Evolutionary conservation across 768 basidiomycete species (phyloP).

Genomic region (Trametes coccinea): DNA sequence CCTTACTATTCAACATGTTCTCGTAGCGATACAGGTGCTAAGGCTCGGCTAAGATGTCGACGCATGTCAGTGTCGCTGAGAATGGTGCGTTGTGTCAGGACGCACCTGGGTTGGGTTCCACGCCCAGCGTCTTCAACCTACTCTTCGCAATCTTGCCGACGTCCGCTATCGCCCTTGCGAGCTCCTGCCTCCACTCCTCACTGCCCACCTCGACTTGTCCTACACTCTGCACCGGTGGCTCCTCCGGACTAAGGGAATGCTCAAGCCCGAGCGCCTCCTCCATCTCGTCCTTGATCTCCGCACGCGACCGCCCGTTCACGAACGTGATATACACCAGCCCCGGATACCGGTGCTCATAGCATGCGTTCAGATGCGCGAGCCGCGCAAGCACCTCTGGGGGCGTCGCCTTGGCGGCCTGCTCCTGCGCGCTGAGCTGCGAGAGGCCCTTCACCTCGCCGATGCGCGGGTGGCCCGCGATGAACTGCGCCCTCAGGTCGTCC

Average conservation of each 20-base stretch:
- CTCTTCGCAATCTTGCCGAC: slow-evolving; percentile 77
- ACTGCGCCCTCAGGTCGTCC: slow-evolving; percentile 49
- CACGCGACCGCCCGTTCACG: slow-evolving; percentile 80
- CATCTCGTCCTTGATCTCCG: slow-evolving; percentile 76
- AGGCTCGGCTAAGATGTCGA: no score
- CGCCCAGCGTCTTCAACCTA: slow-evolving; percentile 51
- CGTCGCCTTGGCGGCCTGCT: slow-evolving; percentile 69
- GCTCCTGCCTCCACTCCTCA: slow-evolving; percentile 62
- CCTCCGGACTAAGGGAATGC: slow-evolving; percentile 48
- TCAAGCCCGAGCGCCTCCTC: slow-evolving; percentile 58
- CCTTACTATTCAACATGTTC: neutral
- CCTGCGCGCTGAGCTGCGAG: slow-evolving; percentile 72
- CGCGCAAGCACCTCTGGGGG: slow-evolving; percentile 73
- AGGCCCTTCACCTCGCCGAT: slow-evolving; percentile 83
- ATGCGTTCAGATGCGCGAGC: slow-evolving; percentile 71
- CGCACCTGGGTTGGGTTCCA: slow-evolving; percentile 26
- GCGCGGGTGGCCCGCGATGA: slow-evolving; percentile 84
- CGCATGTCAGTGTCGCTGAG: no score
- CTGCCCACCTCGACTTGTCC: slow-evolving; percentile 39
- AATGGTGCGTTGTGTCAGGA: no score
- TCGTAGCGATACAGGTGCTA: no score
- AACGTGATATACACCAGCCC: slow-evolving; percentile 89
- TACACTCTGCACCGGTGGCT: slow-evolving; percentile 42
- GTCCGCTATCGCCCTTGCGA: slow-evolving; percentile 71
- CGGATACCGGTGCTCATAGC: slow-evolving; percentile 73